These are phyloP conservation scores for Stephania yunnanensis DNA, from an alignment of 164 flowering plant species.

Conservation along the genomic window DNA sequence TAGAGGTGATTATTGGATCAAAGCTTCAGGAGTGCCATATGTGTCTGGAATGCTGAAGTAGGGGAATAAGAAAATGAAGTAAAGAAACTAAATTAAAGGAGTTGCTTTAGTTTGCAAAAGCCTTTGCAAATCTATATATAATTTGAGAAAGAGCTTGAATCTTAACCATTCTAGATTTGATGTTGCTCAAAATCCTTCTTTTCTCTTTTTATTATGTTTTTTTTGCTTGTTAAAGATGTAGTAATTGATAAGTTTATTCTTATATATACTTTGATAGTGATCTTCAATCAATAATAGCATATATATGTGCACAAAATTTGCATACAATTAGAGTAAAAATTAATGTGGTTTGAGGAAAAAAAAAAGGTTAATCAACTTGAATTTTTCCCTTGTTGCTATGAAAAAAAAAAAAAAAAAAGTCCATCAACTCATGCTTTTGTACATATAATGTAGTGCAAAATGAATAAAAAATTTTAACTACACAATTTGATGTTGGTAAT, in stretches of 20 bases:
- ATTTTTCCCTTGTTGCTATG: background rate
- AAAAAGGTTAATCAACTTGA: background rate
- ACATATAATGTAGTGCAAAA: too few relatives aligned
- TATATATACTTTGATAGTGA: background rate
- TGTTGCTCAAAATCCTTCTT: background rate
- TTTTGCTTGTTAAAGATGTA: background rate
- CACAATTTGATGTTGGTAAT: background rate
- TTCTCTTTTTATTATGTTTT: constrained; percentile 1
- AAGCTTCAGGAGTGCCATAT: constrained; percentile 45
- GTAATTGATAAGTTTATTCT: background rate
- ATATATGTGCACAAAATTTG: too few relatives aligned
- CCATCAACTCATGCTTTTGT: too few relatives aligned
- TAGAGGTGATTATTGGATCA: constrained; percentile 41
- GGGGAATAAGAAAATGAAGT: background rate
- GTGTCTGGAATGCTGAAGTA: constrained; percentile 21
- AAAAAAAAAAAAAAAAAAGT: too few relatives aligned
- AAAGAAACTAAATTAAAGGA: background rate
- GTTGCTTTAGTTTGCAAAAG: background rate
- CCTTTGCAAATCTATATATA: background rate
- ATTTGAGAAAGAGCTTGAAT: background rate
- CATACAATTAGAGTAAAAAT: too few relatives aligned
- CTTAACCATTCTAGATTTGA: background rate
- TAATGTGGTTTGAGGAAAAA: background rate
- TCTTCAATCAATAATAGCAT: background rate
- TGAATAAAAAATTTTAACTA: too few relatives aligned